A percentile compares a stretch with the other conserved stretches of the same genome.
Evolutionary conservation across 164 flowering plant species (phyloP).

Genomic region (Tinospora cordifolia): DNA sequence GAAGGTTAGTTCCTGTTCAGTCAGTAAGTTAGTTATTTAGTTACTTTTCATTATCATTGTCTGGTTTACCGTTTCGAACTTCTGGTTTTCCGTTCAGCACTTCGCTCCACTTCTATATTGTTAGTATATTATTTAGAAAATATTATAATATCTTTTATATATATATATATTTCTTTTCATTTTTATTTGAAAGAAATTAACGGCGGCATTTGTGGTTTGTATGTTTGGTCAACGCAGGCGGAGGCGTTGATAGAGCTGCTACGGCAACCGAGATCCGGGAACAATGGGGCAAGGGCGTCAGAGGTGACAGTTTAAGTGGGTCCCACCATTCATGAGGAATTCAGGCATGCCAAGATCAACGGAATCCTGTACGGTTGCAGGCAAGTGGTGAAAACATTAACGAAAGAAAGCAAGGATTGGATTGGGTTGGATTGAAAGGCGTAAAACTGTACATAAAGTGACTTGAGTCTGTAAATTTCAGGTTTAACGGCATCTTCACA

Average conservation of each 20-base stretch:
- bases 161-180: conserved; percentile 8
- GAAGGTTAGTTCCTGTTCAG: conserved; percentile 44
- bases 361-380: too few species aligned
- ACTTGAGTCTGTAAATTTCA: not conserved
- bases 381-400: not conserved
- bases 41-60: not conserved
- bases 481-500: not conserved
- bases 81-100: not conserved
- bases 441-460: not conserved
- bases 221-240: conserved; percentile 35
- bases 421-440: not conserved
- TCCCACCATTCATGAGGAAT: not conserved
- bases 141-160: too few species aligned
- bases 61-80: not conserved
- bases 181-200: too few species aligned
- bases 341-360: not conserved
- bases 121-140: conserved; percentile 8
- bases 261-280: conserved; percentile 81
- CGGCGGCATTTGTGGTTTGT: not conserved
- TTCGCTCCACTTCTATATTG: not conserved
- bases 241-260: conserved; percentile 63
- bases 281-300: conserved; percentile 42
- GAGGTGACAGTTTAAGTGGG: conserved; percentile 30
- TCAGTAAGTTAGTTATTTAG: not conserved
- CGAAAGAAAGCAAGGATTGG: not conserved